Percentiles rank a stretch among this genome's conserved stretches.
Evolutionary conservation across 192 early-diverging fungal genomes (phyloP).

Genomic region (Umbelopsis vinacea): DNA sequence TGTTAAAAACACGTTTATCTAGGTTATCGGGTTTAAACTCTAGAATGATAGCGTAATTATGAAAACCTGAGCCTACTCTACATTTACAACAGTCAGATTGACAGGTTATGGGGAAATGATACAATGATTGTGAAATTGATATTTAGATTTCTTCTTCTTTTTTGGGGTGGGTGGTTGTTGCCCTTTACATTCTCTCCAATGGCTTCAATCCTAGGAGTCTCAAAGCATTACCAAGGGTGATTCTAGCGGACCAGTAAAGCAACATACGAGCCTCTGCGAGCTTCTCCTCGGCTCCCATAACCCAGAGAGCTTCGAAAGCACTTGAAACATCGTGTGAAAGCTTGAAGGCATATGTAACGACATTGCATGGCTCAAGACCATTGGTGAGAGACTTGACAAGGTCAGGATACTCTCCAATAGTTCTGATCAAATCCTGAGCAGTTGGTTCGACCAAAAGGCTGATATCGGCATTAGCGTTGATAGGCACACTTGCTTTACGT

Average conservation of each 20-base stretch:
- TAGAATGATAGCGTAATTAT: background rate
- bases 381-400: slow-evolving; percentile 68
- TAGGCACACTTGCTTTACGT: slow-evolving; percentile 68
- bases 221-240: slow-evolving; percentile 87
- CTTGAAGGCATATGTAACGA: slow-evolving; percentile 86
- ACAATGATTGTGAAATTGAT: slow-evolving; percentile 10
- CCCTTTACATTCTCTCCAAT: slow-evolving; percentile 86
- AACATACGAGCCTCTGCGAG: slow-evolving; percentile 88
- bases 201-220: slow-evolving; percentile 82
- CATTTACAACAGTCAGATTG: slow-evolving; percentile 21
- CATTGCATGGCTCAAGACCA: slow-evolving; percentile 81
- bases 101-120: slow-evolving; percentile 20
- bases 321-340: slow-evolving; percentile 81
- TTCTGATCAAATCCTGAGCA: slow-evolving; percentile 74
- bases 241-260: slow-evolving; percentile 82
- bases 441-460: slow-evolving; percentile 68
- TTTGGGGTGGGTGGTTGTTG: background rate
- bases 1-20: background rate
- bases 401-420: slow-evolving; percentile 86
- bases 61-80: slow-evolving; percentile 20
- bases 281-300: slow-evolving; percentile 69
- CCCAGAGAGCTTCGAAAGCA: slow-evolving; percentile 77
- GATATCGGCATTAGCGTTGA: slow-evolving; percentile 71
- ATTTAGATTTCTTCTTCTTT: background rate
- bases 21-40: background rate